A percentile compares a stretch with the other conserved stretches of the same genome.
Evolutionary conservation across 345 rosid genomes (phyloP).

Genomic region (Litchi chinensis): DNA sequence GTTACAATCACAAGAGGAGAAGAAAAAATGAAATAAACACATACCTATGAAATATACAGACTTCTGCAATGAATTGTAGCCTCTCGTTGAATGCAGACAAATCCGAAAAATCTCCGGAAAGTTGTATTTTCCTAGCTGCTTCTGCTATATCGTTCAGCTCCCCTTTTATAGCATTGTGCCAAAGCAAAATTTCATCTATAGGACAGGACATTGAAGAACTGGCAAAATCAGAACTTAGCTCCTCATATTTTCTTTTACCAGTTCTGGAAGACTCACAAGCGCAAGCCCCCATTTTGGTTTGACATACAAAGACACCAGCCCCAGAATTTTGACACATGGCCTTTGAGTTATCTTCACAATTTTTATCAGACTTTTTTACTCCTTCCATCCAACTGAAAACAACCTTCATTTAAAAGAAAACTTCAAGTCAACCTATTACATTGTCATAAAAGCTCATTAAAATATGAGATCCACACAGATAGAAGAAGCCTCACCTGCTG

Average conservation of each 20-base stretch:
- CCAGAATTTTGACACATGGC: conserved; percentile 24
- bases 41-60: conserved; percentile 67
- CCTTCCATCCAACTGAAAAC: conserved; percentile 60
- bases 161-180: conserved; percentile 62
- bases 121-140: conserved; percentile 53
- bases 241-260: conserved; percentile 53
- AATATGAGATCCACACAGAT: background rate
- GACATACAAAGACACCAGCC: conserved; percentile 13
- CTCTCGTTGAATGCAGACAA: conserved; percentile 54
- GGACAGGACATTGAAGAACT: conserved; percentile 41
- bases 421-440: conserved; percentile 22
- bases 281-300: conserved; percentile 32
- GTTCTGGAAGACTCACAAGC: conserved; percentile 42
- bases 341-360: conserved; percentile 30
- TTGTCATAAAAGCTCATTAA: background rate
- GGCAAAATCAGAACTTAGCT: conserved; percentile 30
- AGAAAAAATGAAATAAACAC: conserved; percentile 12
- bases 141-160: conserved; percentile 55
- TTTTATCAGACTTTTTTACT: conserved; percentile 29
- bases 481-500: conserved; percentile 52
- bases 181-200: conserved; percentile 57
- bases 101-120: conserved; percentile 53
- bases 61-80: conserved; percentile 64
- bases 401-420: conserved; percentile 42
- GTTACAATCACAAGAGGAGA: background rate